These are phyloP conservation scores for Coemansia sp. DNA, from an alignment of 192 early-diverging fungal species.

Conservation along the genomic window DNA sequence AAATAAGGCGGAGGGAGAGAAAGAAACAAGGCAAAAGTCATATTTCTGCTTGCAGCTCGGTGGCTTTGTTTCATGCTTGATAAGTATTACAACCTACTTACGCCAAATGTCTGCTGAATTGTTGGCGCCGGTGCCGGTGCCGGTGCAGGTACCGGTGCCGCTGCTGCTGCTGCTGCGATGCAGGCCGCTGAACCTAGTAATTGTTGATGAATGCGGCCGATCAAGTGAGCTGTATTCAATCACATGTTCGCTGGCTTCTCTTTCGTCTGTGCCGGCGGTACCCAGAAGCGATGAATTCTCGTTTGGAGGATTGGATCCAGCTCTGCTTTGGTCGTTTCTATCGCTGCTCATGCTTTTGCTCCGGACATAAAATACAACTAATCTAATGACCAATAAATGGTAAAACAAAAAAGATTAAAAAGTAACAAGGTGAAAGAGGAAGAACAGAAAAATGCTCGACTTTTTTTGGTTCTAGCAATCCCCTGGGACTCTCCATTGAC, in stretches of 20 bases:
- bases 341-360: neutral
- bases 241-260: conserved; percentile 1
- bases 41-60: neutral
- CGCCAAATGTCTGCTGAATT: neutral
- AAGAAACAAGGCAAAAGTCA: neutral
- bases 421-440: neutral
- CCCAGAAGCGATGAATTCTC: conserved; percentile 5
- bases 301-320: conserved; percentile 1
- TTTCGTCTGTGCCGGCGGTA: neutral
- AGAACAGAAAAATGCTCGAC: neutral
- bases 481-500: neutral
- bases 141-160: too few species aligned
- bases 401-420: neutral
- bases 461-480: neutral
- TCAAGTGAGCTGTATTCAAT: conserved; percentile 13
- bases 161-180: conserved; percentile 4
- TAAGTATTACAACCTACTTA: neutral
- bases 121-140: too few species aligned
- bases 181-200: neutral
- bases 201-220: neutral
- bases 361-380: neutral
- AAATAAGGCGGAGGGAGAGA: too few species aligned
- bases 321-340: neutral
- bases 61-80: neutral
- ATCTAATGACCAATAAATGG: neutral